These are phyloP conservation scores for Suillus spraguei DNA, from an alignment of 768 basidiomycete genomes.

Conservation along the genomic window DNA sequence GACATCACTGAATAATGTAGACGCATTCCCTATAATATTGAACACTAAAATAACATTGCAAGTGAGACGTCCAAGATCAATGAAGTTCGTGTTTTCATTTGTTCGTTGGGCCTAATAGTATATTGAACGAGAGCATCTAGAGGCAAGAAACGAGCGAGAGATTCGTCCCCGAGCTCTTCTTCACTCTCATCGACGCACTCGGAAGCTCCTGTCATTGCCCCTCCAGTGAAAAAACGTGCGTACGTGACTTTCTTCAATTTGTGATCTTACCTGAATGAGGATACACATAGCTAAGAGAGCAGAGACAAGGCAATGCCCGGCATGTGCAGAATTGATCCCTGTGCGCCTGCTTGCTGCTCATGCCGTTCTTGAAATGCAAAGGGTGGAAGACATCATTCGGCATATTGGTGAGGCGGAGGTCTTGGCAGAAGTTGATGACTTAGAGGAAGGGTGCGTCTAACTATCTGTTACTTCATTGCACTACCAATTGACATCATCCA, in stretches of 20 bases:
- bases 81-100: constrained; percentile 6
- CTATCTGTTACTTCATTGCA: constrained; percentile 19
- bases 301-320: constrained; percentile 75
- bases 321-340: constrained; percentile 73
- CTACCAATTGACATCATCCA: constrained; percentile 40
- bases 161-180: constrained; percentile 31
- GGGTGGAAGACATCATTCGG: constrained; percentile 67
- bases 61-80: neutral
- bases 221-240: constrained; percentile 54
- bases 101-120: neutral
- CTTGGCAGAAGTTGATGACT: constrained; percentile 48
- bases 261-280: neutral
- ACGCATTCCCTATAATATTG: neutral
- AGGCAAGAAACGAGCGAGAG: constrained; percentile 53
- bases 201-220: constrained; percentile 19
- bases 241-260: constrained; percentile 8
- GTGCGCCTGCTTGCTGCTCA: constrained; percentile 70
- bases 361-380: constrained; percentile 63
- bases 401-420: constrained; percentile 64
- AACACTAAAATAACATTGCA: neutral
- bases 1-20: neutral
- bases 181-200: constrained; percentile 40
- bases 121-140: constrained; percentile 22
- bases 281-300: constrained; percentile 61
- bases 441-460: constrained; percentile 54